Percentiles rank a stretch among this genome's conserved stretches.
Evolutionary conservation across 2,329 filamentous ascomycete genomes (phyloP).

Genomic region (Monilinia polystroma): DNA sequence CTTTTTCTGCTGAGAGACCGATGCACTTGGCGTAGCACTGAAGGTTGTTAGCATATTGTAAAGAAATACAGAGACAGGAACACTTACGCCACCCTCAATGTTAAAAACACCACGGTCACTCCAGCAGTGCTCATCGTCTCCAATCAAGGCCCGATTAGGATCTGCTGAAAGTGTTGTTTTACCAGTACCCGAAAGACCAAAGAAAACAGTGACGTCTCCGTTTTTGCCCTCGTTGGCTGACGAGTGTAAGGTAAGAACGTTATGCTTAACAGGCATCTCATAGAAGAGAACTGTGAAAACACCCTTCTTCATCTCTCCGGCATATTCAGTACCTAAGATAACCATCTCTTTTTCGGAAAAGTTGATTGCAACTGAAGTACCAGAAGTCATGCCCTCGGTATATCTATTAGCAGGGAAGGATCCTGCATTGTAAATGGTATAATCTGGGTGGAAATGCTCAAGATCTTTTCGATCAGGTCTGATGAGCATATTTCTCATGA

Average conservation of each 20-base stretch:
- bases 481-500: constrained; percentile 99
- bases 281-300: constrained; percentile 99
- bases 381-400: constrained; percentile 97
- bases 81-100: constrained; percentile 79
- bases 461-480: constrained; percentile 87
- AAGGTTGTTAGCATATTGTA: constrained; percentile 22
- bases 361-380: constrained; percentile 97
- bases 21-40: constrained; percentile 97
- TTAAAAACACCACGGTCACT: constrained; percentile 96
- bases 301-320: constrained; percentile 97
- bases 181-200: constrained; percentile 95
- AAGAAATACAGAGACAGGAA: not conserved
- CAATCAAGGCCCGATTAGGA: constrained; percentile 92
- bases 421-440: constrained; percentile 99
- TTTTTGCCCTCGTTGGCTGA: constrained; percentile 95
- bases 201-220: constrained; percentile 98
- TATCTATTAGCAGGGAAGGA: constrained; percentile 98
- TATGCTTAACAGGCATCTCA: constrained; percentile 99
- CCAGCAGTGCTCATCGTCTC: constrained; percentile 99
- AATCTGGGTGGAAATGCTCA: constrained; percentile 97
- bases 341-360: constrained; percentile 99
- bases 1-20: constrained; percentile 95
- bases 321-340: constrained; percentile 97
- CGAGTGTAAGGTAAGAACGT: constrained; percentile 96
- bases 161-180: constrained; percentile 98